Conservation (phyloP, 352 stramenopile genomes). For the Phytophthora citricola region DNA sequence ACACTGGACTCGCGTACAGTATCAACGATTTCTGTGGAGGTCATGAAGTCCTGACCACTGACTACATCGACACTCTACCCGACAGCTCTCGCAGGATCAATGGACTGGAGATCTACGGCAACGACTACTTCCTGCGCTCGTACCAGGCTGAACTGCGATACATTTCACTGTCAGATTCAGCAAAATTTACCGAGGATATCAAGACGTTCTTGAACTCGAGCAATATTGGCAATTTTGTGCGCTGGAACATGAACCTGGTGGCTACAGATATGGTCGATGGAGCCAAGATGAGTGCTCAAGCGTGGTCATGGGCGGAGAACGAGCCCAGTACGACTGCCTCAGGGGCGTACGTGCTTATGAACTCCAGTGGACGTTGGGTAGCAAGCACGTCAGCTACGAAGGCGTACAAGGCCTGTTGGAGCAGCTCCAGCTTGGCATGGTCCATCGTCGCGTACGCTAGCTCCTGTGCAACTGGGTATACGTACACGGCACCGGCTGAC, state of each 20-base stretch:
- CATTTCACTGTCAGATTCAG: constrained; percentile 47
- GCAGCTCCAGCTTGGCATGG: constrained; percentile 42
- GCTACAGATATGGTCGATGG: constrained; percentile 49
- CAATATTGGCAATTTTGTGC: constrained; percentile 57
- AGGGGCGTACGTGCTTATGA: constrained; percentile 42
- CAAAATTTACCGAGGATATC: constrained; percentile 29
- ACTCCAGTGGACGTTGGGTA: constrained; percentile 42
- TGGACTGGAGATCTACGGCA: constrained; percentile 56
- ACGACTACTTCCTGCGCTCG: constrained; percentile 52
- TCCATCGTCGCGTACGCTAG: constrained; percentile 35
- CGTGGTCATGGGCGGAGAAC: constrained; percentile 59
- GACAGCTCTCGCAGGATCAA: constrained; percentile 43
- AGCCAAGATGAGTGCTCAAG: constrained; percentile 52
- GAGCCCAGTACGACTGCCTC: constrained; percentile 40
- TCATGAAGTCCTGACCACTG: constrained; percentile 42
- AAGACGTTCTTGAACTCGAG: constrained; percentile 40
- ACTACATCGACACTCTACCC: constrained; percentile 48
- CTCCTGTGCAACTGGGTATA: constrained; percentile 36
- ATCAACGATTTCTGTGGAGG: constrained; percentile 50
- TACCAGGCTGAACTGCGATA: constrained; percentile 58
- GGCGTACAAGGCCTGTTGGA: constrained; percentile 54
- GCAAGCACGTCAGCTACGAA: constrained; percentile 29
- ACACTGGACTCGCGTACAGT: constrained; percentile 48
- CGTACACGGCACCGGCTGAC: constrained; percentile 41
- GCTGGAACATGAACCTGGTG: constrained; percentile 65